Evolutionary conservation across 2,329 filamentous ascomycete species (phyloP), one percentile per base, ranked within the genome.

Genomic region (Lecanicillium sp.): DNA sequence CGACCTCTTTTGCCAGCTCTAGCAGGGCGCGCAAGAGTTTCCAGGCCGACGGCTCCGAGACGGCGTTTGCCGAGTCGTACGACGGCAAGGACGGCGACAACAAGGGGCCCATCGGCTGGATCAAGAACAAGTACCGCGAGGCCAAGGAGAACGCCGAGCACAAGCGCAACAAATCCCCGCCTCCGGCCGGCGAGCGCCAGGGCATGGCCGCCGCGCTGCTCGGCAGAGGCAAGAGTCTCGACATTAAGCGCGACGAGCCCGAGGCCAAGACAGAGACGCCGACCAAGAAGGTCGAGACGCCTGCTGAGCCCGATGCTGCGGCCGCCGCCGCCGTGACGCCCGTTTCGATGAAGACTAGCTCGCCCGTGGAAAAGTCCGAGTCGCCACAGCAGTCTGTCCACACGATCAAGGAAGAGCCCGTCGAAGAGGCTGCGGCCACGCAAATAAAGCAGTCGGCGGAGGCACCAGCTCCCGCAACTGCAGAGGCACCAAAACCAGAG

Each of bases 1-100:
- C 75, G 19, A 84, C 79, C 36, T 87, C 85, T 0, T 70, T 89
- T 40, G 80, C 80, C 15, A 88, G 84, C 58, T 77, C 74, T 11
- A 67, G 71, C 50, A 70, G 65, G 54, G 67, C 66, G 6, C 68
- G 69, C 17, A 75, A 73, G 59, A 78, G 71, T 52, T 70, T 72
- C 59, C 72, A 71, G 2, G 73, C 72, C 3, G 77, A 79, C 14
- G 72, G 70, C 27, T 71, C 71, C 5, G 76, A 80, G 38, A 67
- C 69, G 7, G 60, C 66, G 4, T 54, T 67, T 29, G 59, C 64
- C 3, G 62, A 64, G 20, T 58, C 61, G 2, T 73, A 77, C 19
- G 70, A 73, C n/a, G 55, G 58, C 41, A 67, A 61, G 44, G 72
- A 77, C 44, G 70, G 61, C 49, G 74, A 78, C 8, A 75, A 79